Base-by-base conservation (phyloP, 495 filamentous ascomycete species). In the Xylaria intraflava region DNA sequence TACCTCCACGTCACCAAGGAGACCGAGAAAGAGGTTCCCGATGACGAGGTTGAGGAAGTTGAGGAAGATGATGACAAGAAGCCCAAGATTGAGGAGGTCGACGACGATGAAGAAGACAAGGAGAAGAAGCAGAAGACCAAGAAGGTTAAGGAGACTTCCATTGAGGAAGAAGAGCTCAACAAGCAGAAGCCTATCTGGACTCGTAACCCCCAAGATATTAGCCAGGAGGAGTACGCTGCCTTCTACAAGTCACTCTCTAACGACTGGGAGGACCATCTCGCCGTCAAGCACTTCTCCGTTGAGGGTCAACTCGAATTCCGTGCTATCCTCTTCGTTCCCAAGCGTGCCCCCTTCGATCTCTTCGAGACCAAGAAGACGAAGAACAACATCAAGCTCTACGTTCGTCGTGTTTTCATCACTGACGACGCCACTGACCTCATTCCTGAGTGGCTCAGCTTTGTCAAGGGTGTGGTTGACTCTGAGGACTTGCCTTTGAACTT, bases 141-240 rank as follows among this genome's bases (percentile, higher is more conserved):
- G 87, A 98, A 92, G 79, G 70, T 98, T 73, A 97, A 96, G 86
- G 92, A 97, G 82, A 87, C 83, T 74, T 91, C 90, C 82, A 87
- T 95, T 58, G 91, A 97, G 77, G 92, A 97, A 75, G 93, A 98
- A 72, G 93, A 98, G 80, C 85, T 98, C 65, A 98, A 98, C 83
- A 98, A 98, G 88, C 95, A 92, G 72, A 97, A 98, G 84, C 93
- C 93, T 69, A 98, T 98, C 81, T 98, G 93, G 93, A 98, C 93
- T 61, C 88, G 93, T 66, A 96, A 97, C 78, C 93, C 93, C 46
- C 75, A 86, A 63, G 93, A 98, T 66, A 97, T 98, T 80, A 89
- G 82, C 65, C 80, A 84, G 62, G 93, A 98, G 79, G 93, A 98
- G 82, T 98, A 98, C 65, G 94, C 86, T 57, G 77, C 92, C 55